Evolutionary conservation across 2,329 filamentous ascomycete genomes (phyloP).

Genomic region (Escovopsis sp.): DNA sequence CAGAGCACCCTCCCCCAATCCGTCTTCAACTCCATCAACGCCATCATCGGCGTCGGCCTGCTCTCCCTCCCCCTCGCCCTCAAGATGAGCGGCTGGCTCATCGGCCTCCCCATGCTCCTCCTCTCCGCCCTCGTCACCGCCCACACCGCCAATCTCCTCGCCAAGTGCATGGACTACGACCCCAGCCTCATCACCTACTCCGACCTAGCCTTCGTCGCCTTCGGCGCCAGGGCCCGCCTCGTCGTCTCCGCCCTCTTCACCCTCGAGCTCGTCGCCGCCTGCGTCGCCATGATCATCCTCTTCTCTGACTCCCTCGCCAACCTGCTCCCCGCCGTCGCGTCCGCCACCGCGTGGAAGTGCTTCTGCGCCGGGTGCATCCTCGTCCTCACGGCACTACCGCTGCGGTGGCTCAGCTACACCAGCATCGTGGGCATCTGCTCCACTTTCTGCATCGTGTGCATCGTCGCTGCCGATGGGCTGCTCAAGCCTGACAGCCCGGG

Average conservation of each 20-base stretch:
- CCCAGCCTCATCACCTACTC: slow-evolving; percentile 82
- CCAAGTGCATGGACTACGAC: slow-evolving; percentile 80
- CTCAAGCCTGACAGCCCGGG: slow-evolving; percentile 66
- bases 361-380: slow-evolving; percentile 65
- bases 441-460: slow-evolving; percentile 73
- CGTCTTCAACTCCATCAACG: slow-evolving; percentile 90
- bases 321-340: slow-evolving; percentile 54
- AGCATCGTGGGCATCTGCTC: slow-evolving; percentile 86
- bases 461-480: slow-evolving; percentile 74
- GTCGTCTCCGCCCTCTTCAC: slow-evolving; percentile 77
- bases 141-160: slow-evolving; percentile 74
- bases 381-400: slow-evolving; percentile 69
- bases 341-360: slow-evolving; percentile 65
- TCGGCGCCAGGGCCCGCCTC: slow-evolving; percentile 66
- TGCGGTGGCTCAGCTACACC: slow-evolving; percentile 74
- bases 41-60: slow-evolving; percentile 78
- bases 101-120: slow-evolving; percentile 60
- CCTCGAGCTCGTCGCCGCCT: slow-evolving; percentile 72
- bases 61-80: slow-evolving; percentile 79
- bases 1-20: slow-evolving; percentile 94
- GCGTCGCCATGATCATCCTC: slow-evolving; percentile 79
- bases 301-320: slow-evolving; percentile 80
- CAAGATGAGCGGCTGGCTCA: slow-evolving; percentile 76
- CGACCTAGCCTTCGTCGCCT: slow-evolving; percentile 81
- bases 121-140: slow-evolving; percentile 62